A percentile compares a stretch with the other conserved stretches of the same genome.
phyloP scores from a whole-genome alignment of 768 basidiomycete genomes.

The Kwoniella sp. region DNA sequence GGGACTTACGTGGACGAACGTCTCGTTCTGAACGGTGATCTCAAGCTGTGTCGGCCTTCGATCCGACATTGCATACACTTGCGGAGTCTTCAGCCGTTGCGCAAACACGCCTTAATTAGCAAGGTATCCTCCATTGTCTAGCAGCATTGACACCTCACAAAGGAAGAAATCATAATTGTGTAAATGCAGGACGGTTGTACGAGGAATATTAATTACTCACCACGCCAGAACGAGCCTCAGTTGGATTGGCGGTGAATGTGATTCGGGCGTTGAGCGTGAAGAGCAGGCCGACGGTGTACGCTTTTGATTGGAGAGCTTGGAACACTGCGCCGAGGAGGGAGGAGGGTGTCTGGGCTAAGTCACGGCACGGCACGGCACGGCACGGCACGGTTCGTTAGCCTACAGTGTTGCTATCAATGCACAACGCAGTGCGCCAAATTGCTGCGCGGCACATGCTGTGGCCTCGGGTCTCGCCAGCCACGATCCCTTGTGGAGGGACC shows the following conservation, averaged over 20 bases:
- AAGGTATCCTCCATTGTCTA: no score
- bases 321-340: conserved; percentile 11
- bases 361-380: neutral
- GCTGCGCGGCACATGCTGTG: no score
- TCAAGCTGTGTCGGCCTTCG: conserved; percentile 16
- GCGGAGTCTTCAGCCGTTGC: conserved; percentile 12
- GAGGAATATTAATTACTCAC: conserved; percentile 4
- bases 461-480: no score
- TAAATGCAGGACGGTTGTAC: neutral
- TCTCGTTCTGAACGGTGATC: conserved; percentile 30
- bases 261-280: conserved; percentile 35
- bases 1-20: conserved; percentile 26
- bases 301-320: conserved; percentile 34
- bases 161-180: neutral
- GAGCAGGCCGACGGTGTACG: conserved; percentile 37
- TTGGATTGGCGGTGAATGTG: conserved; percentile 6
- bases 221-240: neutral
- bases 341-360: conserved; percentile 29
- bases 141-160: neutral
- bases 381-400: neutral
- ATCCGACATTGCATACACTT: conserved; percentile 23
- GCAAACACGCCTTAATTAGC: neutral
- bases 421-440: no score
- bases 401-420: no score
- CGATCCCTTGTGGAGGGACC: no score